phyloP scores from a whole-genome alignment of 164 flowering plant genomes.

The Taxillus chinensis region DNA sequence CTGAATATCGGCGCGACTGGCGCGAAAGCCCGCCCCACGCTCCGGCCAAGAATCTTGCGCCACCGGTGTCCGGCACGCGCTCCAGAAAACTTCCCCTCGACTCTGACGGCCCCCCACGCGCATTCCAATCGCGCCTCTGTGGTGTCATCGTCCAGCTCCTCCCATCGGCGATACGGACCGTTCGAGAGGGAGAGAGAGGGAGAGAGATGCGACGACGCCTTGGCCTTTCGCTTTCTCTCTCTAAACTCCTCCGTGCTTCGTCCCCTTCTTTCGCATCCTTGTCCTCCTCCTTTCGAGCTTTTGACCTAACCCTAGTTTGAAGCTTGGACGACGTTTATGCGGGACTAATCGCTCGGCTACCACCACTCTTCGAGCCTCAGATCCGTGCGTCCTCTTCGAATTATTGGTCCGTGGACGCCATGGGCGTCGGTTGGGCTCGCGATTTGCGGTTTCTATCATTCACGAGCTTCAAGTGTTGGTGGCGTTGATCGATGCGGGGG shows the following conservation, averaged over 20 bases:
- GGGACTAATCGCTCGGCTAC: not conserved
- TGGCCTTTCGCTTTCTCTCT: not conserved
- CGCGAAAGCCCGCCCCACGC: not conserved
- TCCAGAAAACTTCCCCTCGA: not conserved
- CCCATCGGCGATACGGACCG: not conserved
- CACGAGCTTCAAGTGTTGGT: not conserved
- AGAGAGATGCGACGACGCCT: not conserved
- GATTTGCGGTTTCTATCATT: not conserved
- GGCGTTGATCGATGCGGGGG: not conserved
- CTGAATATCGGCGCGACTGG: not conserved
- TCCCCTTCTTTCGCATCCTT: not conserved
- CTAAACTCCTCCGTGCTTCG: not conserved
- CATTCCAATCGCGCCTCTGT: not conserved
- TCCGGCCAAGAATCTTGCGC: not conserved
- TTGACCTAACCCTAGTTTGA: constrained; percentile 3
- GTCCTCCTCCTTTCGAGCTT: not conserved
- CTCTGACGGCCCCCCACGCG: not conserved
- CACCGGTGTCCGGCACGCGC: constrained; percentile 6
- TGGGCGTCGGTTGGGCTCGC: not conserved
- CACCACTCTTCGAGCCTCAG: not conserved
- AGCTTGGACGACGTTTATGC: not conserved
- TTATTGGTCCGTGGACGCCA: not conserved
- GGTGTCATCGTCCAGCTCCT: not conserved
- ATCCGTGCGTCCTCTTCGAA: not conserved
- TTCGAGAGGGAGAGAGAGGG: not conserved